Evolutionary conservation across 108 stramenopile genomes (phyloP), one percentile per base, ranked within the genome.

Genomic region (Epithemia pelagica): DNA sequence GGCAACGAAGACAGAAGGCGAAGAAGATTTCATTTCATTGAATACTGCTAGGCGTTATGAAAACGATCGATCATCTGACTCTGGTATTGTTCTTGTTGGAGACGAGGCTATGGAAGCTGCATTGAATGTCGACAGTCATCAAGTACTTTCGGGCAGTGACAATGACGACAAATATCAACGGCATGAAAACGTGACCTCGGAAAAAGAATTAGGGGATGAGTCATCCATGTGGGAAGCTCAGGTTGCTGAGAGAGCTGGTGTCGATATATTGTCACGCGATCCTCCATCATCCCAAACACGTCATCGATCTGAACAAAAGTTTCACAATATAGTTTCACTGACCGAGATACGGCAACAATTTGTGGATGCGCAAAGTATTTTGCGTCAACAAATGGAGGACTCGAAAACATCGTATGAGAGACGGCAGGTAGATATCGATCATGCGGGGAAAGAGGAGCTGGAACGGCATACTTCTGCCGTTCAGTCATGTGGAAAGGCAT

Each of bases 181-280:
- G 5, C 10, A 46, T 46, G 37, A 46, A 5, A 46, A 10, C 15
- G 37, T 15, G 15, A 46, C 37, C 37, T 5, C 15, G 15, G 37
- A 46, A 46, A n/a, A n/a, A n/a, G n/a, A n/a, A n/a, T n/a, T n/a
- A n/a, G n/a, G n/a, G n/a, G n/a, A n/a, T n/a, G 37, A 5, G 10
- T 10, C 37, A 46, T 46, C 37, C 37, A 10, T 46, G 37, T 90
- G 89, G 89, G 80, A 85, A 66, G 72, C 83, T 28, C 72, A 76
- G 52, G 74, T 90, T 52, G 84, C 82, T 27, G 74, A 75, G 31
- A 77, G 89, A n/a, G 89, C 86, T 15, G 89, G 86, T 0, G 71
- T 90, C 15, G 10, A 15, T 46, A 46, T 10, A 46, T 10, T 15
- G 15, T 5, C 37, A 10, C 10, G 10, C 15, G 37, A 46, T 46